phyloP scores from a whole-genome alignment of 345 rosid species.

The Excoecaria cochinchinensis region DNA sequence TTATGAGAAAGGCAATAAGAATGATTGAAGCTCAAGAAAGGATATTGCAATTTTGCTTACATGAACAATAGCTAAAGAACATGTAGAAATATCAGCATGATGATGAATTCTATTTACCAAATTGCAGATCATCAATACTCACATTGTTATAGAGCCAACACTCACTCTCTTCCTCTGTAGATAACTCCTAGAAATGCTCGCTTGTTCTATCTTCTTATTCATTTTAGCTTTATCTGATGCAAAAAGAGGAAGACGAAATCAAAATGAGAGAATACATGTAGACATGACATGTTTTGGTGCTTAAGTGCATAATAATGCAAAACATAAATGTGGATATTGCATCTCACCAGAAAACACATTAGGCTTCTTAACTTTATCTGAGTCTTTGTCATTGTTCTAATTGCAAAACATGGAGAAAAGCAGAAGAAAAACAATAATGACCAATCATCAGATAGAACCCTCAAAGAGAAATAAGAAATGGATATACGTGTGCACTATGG shows the following conservation, averaged over 20 bases:
- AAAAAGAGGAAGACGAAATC: constrained; percentile 7
- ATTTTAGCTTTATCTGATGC: constrained; percentile 49
- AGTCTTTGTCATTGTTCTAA: constrained; percentile 36
- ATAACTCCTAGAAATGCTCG: constrained; percentile 38
- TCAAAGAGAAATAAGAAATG: not conserved
- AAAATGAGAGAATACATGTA: not conserved
- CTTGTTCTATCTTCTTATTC: constrained; percentile 34
- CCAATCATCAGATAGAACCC: not conserved
- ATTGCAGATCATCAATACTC: constrained; percentile 22
- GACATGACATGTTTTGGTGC: not conserved
- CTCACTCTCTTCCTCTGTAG: constrained; percentile 43
- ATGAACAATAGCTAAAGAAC: not conserved
- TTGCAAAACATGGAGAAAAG: not conserved
- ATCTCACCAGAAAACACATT: constrained; percentile 28
- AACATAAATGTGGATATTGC: not conserved
- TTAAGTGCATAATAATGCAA: not conserved
- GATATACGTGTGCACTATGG: not conserved
- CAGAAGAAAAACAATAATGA: not conserved
- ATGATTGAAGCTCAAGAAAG: not conserved
- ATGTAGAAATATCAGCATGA: not conserved
- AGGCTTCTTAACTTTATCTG: constrained; percentile 26
- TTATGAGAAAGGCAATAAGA: not conserved
- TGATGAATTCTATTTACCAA: not conserved
- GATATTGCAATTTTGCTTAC: no score
- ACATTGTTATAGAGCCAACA: constrained; percentile 46